Base-by-base conservation (phyloP, 169 alveolate species). In the Blepharisma undulans region DNA sequence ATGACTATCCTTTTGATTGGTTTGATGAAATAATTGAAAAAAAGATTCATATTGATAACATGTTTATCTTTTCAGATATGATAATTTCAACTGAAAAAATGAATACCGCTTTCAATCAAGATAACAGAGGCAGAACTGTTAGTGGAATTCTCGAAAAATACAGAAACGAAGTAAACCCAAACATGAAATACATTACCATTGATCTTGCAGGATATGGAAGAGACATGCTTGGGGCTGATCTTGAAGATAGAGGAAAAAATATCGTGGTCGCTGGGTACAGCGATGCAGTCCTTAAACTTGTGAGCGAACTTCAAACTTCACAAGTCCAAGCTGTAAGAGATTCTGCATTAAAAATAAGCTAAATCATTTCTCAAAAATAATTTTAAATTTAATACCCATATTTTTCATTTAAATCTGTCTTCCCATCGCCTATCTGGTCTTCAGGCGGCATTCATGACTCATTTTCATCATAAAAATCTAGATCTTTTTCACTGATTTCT, bases 1-100 rank as follows among this genome's bases (percentile, higher is more conserved):
- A 72, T 72, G 80, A 72, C 29, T 72, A 72, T 72, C 80, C 80
- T 25, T 72, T 25, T 72, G 80, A 72, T 72, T 72, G 80, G 80
- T 72, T 72, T 72, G 80, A 72, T 4, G 33, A 72, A 16, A 29
- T 72, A 25, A 72, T 72, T 6, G 33, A 72, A 72, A 29, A 72
- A 7, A 72, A 72, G 16, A 12, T 29, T 25, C 33, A 29, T 22
- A 72, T 72, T 8, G 80, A 72, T 72, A 72, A 72, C 33, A 72
- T 72, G 29, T 25, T 72, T 6, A 72, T 72, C 1, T 72, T 72
- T 72, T 72, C 80, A 25, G 80, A 72, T 72, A 72, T 72, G 80
- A 72, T 72, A 72, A 72, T 72, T 25, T 72, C 80, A 72, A 48
- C 66, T 48, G 80, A 72, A 25, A 72, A 22, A 72, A 25, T 22